A percentile compares a stretch with the other conserved stretches of the same genome.
These are phyloP conservation scores for Ophiocordyceps robertsii DNA, from an alignment of 2,329 filamentous ascomycete genomes.

Conservation along the genomic window DNA sequence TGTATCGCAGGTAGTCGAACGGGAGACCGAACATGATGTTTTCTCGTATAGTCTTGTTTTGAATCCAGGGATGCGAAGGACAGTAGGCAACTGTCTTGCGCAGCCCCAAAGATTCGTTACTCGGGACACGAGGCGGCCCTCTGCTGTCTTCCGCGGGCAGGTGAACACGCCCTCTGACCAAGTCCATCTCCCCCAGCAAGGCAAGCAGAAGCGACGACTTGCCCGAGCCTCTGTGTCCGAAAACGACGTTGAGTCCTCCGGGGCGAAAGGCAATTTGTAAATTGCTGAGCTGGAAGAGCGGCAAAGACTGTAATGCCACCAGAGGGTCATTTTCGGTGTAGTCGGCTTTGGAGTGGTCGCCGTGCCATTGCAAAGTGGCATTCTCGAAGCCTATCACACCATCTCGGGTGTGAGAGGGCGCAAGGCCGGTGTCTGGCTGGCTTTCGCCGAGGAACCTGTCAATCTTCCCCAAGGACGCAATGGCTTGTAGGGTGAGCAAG, in stretches of 20 bases:
- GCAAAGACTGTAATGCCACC: slow-evolving; percentile 2
- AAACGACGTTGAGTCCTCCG: slow-evolving; percentile 51
- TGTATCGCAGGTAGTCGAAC: slow-evolving; percentile 48
- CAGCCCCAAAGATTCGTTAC: slow-evolving; percentile 48
- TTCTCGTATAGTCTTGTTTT: slow-evolving; percentile 58
- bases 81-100: slow-evolving; percentile 18
- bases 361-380: slow-evolving; percentile 1
- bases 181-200: slow-evolving; percentile 49
- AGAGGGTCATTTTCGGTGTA: slow-evolving; percentile 24
- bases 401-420: not conserved
- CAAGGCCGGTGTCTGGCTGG: not conserved
- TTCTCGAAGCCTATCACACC: not conserved
- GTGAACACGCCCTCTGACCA: not conserved
- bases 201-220: slow-evolving; percentile 57
- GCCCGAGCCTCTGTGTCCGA: slow-evolving; percentile 56
- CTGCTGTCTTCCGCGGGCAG: not conserved
- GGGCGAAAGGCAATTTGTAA: slow-evolving; percentile 49
- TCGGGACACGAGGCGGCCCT: slow-evolving; percentile 18
- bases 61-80: slow-evolving; percentile 63
- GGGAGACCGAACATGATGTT: slow-evolving; percentile 63
- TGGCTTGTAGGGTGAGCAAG: not conserved
- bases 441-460: not conserved
- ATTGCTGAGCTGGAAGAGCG: slow-evolving; percentile 48
- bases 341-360: slow-evolving; percentile 12
- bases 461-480: not conserved